Evolutionary conservation across 805 yeast species (phyloP), one percentile per base, ranked within the genome.

Genomic region (Saturnispora silvae): DNA sequence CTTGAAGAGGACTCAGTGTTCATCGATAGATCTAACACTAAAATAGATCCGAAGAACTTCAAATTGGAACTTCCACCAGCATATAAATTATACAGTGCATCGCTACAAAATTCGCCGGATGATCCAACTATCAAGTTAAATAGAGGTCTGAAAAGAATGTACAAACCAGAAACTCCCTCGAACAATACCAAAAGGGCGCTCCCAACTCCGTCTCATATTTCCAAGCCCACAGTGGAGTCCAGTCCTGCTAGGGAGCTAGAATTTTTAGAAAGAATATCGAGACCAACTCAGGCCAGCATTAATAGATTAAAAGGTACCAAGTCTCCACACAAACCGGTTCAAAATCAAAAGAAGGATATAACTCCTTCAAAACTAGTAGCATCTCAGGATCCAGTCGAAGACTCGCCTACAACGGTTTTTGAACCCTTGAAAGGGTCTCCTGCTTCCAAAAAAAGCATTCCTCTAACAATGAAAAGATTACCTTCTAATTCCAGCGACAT

Each of bases 121-220:
- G 60, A 55, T 28, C 57, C 60, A 1, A 54, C 59, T 1, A 53
- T 54, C 11, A 50, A 49, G 32, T 27, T 55, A 3, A 38, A 51
- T 33, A 42, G 58, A 28, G 33, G 28, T 14, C 26, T 37, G 13
- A 6, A 31, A 15, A 35, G 33, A n/a, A 18, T 20, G n/a, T n/a
- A n/a, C n/a, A n/a, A n/a, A n/a, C n/a, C n/a, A n/a, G n/a, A n/a
- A n/a, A n/a, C n/a, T n/a, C n/a, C n/a, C n/a, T n/a, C n/a, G n/a
- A n/a, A n/a, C n/a, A n/a, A n/a, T n/a, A n/a, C n/a, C n/a, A n/a
- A n/a, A n/a, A n/a, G 20, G 24, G 24, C 24, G 24, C 10, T 8
- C 24, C 24, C 24, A 22, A 22, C 24, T 22, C 7, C 24, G 10
- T 22, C n/a, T n/a, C n/a, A n/a, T n/a, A n/a, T n/a, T n/a, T n/a